These are phyloP conservation scores for Filosporella fistucella DNA, from an alignment of 495 filamentous ascomycete genomes.

Conservation along the genomic window DNA sequence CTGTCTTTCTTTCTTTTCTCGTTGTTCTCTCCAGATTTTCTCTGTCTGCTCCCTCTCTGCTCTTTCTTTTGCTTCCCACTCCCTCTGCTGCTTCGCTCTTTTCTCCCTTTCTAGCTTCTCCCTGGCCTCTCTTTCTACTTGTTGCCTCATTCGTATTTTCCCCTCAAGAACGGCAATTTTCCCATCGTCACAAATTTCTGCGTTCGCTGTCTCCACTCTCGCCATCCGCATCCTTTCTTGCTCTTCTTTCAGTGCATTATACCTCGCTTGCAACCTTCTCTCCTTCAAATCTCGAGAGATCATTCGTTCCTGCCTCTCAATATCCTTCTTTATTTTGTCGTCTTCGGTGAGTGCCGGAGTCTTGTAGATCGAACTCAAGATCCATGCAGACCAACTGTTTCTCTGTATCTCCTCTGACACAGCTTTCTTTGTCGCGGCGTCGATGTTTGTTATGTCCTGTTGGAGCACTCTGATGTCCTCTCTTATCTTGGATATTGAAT, in stretches of 20 bases:
- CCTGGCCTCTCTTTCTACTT: slow-evolving; percentile 7
- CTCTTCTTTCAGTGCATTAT: slow-evolving; percentile 15
- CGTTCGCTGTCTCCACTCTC: slow-evolving; percentile 13
- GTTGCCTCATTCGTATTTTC: slow-evolving; percentile 9
- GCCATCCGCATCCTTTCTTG: slow-evolving; percentile 17
- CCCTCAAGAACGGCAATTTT: slow-evolving; percentile 12
- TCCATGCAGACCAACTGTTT: slow-evolving; percentile 28
- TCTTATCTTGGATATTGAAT: slow-evolving; percentile 23
- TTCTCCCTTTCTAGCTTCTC: slow-evolving; percentile 17
- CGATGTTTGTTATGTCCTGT: slow-evolving; percentile 21
- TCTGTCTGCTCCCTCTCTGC: slow-evolving; percentile 9
- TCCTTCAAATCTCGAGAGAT: slow-evolving; percentile 28
- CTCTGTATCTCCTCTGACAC: slow-evolving; percentile 22
- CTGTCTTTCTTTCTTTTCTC: slow-evolving; percentile 19
- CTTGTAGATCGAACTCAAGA: slow-evolving; percentile 25
- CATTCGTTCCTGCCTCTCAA: slow-evolving; percentile 27
- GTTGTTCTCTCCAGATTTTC: no score
- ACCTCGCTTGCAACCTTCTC: slow-evolving; percentile 18
- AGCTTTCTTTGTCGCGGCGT: slow-evolving; percentile 15
- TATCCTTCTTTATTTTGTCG: slow-evolving; percentile 27
- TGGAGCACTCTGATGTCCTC: slow-evolving; percentile 22
- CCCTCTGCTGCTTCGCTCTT: slow-evolving; percentile 7
- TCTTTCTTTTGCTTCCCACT: slow-evolving; percentile 5
- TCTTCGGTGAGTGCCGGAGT: slow-evolving; percentile 24
- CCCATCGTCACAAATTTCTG: slow-evolving; percentile 12